Percentiles rank a stretch among this genome's conserved stretches.
Conservation (phyloP, 1,139 yeast genomes). For the Diutina pseudorugosa region DNA sequence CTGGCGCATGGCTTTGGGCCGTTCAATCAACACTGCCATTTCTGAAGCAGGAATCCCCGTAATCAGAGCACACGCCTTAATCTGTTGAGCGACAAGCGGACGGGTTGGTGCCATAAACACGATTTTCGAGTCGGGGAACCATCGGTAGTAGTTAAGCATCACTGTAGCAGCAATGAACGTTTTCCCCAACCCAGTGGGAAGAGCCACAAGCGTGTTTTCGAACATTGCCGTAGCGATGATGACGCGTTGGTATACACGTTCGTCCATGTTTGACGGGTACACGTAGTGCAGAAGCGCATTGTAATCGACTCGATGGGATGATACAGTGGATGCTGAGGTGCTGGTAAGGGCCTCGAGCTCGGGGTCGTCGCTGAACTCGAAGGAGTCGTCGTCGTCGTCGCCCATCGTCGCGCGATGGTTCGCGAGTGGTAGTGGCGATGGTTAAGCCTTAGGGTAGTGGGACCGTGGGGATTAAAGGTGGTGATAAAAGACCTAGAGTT, state of each 20-base stretch:
- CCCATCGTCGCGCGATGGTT: background rate
- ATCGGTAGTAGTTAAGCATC: constrained; percentile 78
- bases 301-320: constrained; percentile 28
- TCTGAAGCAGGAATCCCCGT: constrained; percentile 71
- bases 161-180: constrained; percentile 93
- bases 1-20: constrained; percentile 48
- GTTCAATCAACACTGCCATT: constrained; percentile 75
- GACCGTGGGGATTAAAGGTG: background rate
- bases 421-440: background rate
- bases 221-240: constrained; percentile 65
- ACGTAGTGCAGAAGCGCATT: constrained; percentile 39
- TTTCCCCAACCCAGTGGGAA: constrained; percentile 96
- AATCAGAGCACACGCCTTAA: constrained; percentile 81
- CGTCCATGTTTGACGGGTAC: constrained; percentile 77
- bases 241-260: constrained; percentile 79
- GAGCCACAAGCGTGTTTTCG: constrained; percentile 71
- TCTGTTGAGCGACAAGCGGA: constrained; percentile 96
- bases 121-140: constrained; percentile 71
- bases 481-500: too few species aligned
- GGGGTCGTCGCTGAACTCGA: constrained; percentile 1
- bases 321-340: too few species aligned
- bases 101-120: constrained; percentile 95
- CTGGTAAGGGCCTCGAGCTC: background rate
- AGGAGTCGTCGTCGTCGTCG: background rate
- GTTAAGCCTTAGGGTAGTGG: background rate